These are phyloP conservation scores for Kodamaea arcana DNA, from an alignment of 1,139 yeast species.

Conservation along the genomic window DNA sequence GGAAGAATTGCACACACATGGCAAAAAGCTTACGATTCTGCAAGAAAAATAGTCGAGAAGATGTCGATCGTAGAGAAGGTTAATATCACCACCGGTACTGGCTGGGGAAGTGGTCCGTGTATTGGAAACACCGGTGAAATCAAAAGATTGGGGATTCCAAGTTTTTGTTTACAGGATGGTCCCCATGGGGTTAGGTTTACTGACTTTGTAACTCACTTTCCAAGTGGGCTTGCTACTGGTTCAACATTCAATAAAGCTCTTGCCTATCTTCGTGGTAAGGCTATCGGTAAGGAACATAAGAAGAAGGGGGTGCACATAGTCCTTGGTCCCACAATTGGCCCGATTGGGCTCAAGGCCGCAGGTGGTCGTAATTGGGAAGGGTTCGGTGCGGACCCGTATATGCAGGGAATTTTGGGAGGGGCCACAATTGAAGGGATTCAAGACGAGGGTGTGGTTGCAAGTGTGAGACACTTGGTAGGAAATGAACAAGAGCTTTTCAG, in stretches of 20 bases:
- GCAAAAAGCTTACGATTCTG: constrained; percentile 55
- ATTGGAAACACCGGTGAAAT: constrained; percentile 61
- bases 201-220: constrained; percentile 54
- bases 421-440: constrained; percentile 56
- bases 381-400: constrained; percentile 61
- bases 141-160: constrained; percentile 52
- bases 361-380: constrained; percentile 70
- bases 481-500: constrained; percentile 65
- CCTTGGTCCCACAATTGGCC: constrained; percentile 61
- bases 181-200: constrained; percentile 60
- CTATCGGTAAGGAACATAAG: constrained; percentile 54
- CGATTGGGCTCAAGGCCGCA: constrained; percentile 59
- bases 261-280: constrained; percentile 50
- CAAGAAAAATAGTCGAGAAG: constrained; percentile 47
- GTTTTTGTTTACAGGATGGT: constrained; percentile 63
- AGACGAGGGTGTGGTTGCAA: constrained; percentile 54
- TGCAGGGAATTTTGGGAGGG: constrained; percentile 55
- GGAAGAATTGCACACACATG: constrained; percentile 46
- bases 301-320: constrained; percentile 58
- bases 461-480: constrained; percentile 53
- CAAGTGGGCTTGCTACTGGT: constrained; percentile 58
- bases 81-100: constrained; percentile 62
- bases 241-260: constrained; percentile 55
- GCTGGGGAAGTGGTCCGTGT: constrained; percentile 63
- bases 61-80: constrained; percentile 59